Conservation (phyloP, 345 rosid species). For the Trapa bicornis region DNA sequence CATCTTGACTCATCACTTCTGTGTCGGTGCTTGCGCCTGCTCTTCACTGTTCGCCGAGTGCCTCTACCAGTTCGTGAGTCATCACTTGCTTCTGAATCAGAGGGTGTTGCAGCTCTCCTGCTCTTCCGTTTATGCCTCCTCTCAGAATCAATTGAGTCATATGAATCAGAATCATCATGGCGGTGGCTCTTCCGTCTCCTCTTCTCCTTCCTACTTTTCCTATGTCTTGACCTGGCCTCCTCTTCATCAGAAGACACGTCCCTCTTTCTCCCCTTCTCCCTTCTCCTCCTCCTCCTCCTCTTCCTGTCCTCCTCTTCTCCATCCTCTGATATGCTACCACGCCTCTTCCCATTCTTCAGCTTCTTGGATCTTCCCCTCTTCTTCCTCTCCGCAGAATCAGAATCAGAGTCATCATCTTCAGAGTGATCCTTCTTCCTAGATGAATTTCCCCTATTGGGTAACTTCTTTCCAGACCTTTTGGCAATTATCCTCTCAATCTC, state of each 20-base stretch:
- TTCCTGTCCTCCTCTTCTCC: constrained; percentile 49
- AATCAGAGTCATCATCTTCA: constrained; percentile 37
- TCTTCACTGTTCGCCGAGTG: constrained; percentile 39
- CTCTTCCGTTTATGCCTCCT: constrained; percentile 36
- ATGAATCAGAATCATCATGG: constrained; percentile 34
- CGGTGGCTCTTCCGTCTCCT: constrained; percentile 37
- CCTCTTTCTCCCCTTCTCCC: constrained; percentile 52
- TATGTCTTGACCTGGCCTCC: constrained; percentile 14
- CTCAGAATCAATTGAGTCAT: constrained; percentile 25
- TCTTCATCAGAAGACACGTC: constrained; percentile 28
- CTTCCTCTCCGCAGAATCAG: constrained; percentile 43
- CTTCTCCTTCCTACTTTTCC: constrained; percentile 36
- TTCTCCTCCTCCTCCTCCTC: constrained; percentile 34
- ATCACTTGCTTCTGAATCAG: constrained; percentile 46
- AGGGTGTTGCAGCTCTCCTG: constrained; percentile 33
- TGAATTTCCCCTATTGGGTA: constrained; percentile 17
- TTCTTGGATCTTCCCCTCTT: constrained; percentile 76
- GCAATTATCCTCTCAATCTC: constrained; percentile 92
- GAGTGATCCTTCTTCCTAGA: constrained; percentile 27
- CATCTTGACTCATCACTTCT: constrained; percentile 18
- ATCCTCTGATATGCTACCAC: constrained; percentile 40
- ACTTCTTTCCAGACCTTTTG: constrained; percentile 59
- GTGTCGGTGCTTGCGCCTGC: constrained; percentile 41
- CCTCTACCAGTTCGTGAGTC: constrained; percentile 49
- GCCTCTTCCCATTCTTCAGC: constrained; percentile 50